These are phyloP conservation scores for Zopfia rhizophila DNA, from an alignment of 2,329 filamentous ascomycete genomes.

Conservation along the genomic window DNA sequence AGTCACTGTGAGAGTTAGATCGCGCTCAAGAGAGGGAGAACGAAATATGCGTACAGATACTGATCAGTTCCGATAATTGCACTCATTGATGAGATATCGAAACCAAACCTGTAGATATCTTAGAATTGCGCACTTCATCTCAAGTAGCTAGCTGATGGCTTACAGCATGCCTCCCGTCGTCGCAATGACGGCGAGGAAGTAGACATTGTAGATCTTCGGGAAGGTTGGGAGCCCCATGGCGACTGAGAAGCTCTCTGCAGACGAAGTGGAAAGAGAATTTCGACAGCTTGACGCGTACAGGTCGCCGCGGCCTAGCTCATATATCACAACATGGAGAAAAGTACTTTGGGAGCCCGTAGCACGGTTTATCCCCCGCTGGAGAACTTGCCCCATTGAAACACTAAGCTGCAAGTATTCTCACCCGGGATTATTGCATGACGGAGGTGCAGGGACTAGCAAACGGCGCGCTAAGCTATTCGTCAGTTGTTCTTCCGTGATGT, in stretches of 20 bases:
- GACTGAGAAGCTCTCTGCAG: conserved; percentile 21
- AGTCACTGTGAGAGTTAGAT: conserved; percentile 39
- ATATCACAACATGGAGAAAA: conserved; percentile 14
- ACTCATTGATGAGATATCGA: conserved; percentile 67
- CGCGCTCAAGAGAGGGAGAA: not conserved
- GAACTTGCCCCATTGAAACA: conserved; percentile 15
- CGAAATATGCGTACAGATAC: conserved; percentile 48
- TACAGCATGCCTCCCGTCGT: conserved; percentile 64
- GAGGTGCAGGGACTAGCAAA: not conserved
- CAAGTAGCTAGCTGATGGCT: conserved; percentile 38
- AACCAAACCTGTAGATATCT: no score
- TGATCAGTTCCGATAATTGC: conserved; percentile 63
- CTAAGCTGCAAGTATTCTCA: conserved; percentile 6
- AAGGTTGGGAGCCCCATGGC: conserved; percentile 47
- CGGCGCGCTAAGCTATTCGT: not conserved
- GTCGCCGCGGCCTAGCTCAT: conserved; percentile 11
- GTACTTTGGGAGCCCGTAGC: conserved; percentile 4
- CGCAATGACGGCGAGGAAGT: conserved; percentile 63
- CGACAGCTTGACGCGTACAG: not conserved
- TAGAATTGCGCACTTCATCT: not conserved
- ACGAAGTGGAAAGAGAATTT: conserved; percentile 3
- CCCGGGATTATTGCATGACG: no score
- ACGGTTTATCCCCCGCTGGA: conserved; percentile 17
- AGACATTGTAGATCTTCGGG: conserved; percentile 65
- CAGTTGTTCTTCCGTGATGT: conserved; percentile 6